These are phyloP conservation scores for Cyclotella choctawhatcheeana DNA, from an alignment of 108 stramenopile genomes.

Conservation along the genomic window DNA sequence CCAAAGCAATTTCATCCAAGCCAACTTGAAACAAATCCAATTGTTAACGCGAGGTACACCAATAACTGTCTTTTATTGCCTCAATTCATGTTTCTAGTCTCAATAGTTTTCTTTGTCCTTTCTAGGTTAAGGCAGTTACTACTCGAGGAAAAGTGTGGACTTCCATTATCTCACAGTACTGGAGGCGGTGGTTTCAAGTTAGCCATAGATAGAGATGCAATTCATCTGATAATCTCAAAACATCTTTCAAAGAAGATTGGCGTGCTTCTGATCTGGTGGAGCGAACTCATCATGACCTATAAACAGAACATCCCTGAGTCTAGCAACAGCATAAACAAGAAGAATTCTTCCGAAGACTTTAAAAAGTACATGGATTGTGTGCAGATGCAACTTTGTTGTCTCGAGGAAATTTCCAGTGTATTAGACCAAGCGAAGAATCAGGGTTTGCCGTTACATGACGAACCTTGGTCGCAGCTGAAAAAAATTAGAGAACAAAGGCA, in stretches of 20 bases:
- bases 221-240: conserved; percentile 9
- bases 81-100: neutral
- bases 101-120: too few relatives aligned
- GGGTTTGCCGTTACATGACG: too few relatives aligned
- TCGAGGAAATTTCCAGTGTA: too few relatives aligned
- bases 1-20: conserved; percentile 5
- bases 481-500: too few relatives aligned
- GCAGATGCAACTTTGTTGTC: too few relatives aligned
- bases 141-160: too few relatives aligned
- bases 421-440: too few relatives aligned
- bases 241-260: neutral
- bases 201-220: conserved; percentile 1
- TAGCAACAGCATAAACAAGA: too few relatives aligned
- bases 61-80: neutral
- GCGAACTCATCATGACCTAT: neutral
- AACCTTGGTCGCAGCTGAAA: too few relatives aligned
- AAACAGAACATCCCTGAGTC: neutral
- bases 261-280: neutral
- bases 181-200: neutral
- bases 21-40: conserved; percentile 17
- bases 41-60: conserved; percentile 5
- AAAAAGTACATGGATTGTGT: too few relatives aligned
- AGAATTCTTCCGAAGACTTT: neutral
- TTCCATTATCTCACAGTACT: too few relatives aligned
- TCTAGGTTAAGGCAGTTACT: too few relatives aligned